Percentiles rank a stretch among this genome's conserved stretches.
phyloP scores from a whole-genome alignment of 1,139 yeast species.

The Geotrichum cucujoidarum region DNA sequence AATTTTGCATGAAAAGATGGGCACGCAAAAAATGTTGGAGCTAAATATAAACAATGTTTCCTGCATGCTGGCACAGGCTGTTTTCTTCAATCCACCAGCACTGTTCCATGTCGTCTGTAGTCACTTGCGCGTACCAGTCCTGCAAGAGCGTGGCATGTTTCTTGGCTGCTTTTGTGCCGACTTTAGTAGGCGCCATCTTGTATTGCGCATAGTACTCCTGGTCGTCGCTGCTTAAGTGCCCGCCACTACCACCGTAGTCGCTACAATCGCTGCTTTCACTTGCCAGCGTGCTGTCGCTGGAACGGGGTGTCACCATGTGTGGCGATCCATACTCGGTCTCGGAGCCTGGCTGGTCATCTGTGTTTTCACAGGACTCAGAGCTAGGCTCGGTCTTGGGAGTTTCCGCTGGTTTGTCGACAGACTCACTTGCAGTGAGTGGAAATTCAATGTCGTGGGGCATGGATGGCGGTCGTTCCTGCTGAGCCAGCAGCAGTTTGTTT shows the following conservation, averaged over 20 bases:
- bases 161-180: background rate
- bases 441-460: background rate
- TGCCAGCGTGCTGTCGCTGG: constrained; percentile 2
- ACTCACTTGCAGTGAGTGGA: background rate
- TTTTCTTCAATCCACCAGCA: constrained; percentile 9
- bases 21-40: no score
- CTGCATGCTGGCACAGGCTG: constrained; percentile 6
- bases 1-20: no score
- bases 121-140: no score
- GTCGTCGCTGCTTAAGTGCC: background rate
- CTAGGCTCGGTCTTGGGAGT: background rate
- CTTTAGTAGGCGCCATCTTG: background rate
- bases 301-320: background rate
- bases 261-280: background rate
- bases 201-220: background rate
- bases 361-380: background rate
- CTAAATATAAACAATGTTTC: constrained; percentile 6
- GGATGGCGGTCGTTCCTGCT: background rate
- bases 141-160: no score
- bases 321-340: background rate
- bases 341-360: background rate
- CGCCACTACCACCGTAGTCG: background rate
- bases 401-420: background rate
- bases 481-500: background rate
- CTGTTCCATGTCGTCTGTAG: constrained; percentile 2